Evolutionary conservation across 176 grass and related monocot species (phyloP).

Genomic region (Oropetium thomaeum): DNA sequence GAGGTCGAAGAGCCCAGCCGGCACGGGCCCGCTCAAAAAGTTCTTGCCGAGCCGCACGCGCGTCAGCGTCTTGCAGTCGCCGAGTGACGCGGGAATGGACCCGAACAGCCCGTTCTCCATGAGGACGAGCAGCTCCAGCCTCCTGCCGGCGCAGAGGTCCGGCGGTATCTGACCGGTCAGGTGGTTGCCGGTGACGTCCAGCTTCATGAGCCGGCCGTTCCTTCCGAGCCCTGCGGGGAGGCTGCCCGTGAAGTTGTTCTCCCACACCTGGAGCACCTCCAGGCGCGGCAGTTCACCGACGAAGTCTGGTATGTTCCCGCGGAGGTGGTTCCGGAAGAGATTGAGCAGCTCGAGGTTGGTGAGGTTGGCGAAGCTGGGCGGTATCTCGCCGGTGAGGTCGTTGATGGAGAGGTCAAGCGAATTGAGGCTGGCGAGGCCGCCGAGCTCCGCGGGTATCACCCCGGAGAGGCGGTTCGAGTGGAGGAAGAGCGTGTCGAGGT

Average conservation of each 20-base stretch:
- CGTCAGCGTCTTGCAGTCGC: slow-evolving; percentile 59
- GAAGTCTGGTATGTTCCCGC: slow-evolving; percentile 55
- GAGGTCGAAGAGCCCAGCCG: slow-evolving; percentile 63
- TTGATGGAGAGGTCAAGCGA: slow-evolving; percentile 84
- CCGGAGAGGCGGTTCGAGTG: slow-evolving; percentile 61
- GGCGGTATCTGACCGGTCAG: slow-evolving; percentile 55
- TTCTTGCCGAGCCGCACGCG: slow-evolving; percentile 69
- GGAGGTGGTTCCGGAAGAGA: slow-evolving; percentile 72
- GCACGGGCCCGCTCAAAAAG: slow-evolving; percentile 53
- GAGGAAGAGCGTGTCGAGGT: slow-evolving; percentile 69
- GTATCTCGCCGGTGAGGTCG: slow-evolving; percentile 74
- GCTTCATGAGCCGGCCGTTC: slow-evolving; percentile 47
- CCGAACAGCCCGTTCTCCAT: slow-evolving; percentile 90
- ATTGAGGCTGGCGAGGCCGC: slow-evolving; percentile 20
- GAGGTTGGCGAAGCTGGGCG: slow-evolving; percentile 30
- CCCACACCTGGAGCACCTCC: slow-evolving; percentile 73
- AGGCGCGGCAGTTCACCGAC: slow-evolving; percentile 45
- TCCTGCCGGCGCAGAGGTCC: slow-evolving; percentile 45
- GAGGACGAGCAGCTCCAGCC: slow-evolving; percentile 59
- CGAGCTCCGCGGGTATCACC: slow-evolving; percentile 47
- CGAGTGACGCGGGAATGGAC: slow-evolving; percentile 52
- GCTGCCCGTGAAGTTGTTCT: slow-evolving; percentile 72
- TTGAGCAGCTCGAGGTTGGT: slow-evolving; percentile 50
- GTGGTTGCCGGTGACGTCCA: slow-evolving; percentile 69
- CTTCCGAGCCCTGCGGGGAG: slow-evolving; percentile 46